Percentiles rank a stretch among this genome's conserved stretches.
Evolutionary conservation across 805 yeast genomes (phyloP).

Genomic region (Isabelozyma gotoi): DNA sequence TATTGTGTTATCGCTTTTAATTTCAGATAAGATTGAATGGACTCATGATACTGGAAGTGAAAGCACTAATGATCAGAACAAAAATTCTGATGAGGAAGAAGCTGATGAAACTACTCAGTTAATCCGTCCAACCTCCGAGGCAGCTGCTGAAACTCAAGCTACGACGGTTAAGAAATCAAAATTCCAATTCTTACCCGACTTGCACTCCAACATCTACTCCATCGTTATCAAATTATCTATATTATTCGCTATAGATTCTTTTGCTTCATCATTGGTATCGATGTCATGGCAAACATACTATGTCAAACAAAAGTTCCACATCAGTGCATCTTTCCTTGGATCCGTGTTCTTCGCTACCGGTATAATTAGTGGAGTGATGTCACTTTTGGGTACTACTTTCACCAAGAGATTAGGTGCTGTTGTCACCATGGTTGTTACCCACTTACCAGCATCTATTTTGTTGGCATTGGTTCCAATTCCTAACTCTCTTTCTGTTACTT

Average conservation of each 20-base stretch:
- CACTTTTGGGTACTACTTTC: slow-evolving; percentile 42
- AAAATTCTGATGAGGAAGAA: not conserved
- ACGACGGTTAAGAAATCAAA: slow-evolving; percentile 3
- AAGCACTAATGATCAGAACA: not conserved
- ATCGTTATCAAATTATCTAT: slow-evolving; percentile 32
- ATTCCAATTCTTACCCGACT: slow-evolving; percentile 17
- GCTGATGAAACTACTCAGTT: slow-evolving; percentile 15
- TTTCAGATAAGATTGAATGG: slow-evolving; percentile 19
- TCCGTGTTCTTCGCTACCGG: slow-evolving; percentile 39
- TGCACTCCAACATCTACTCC: slow-evolving; percentile 14
- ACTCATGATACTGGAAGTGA: not conserved
- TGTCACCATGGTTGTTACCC: slow-evolving; percentile 45
- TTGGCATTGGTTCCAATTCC: slow-evolving; percentile 41
- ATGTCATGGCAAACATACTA: slow-evolving; percentile 48
- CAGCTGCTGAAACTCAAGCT: slow-evolving; percentile 1
- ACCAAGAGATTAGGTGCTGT: slow-evolving; percentile 46
- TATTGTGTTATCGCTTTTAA: slow-evolving; percentile 13
- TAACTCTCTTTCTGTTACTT: slow-evolving; percentile 24
- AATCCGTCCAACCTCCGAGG: slow-evolving; percentile 4
- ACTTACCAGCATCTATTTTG: slow-evolving; percentile 42
- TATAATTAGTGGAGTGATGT: slow-evolving; percentile 36
- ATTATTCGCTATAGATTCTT: slow-evolving; percentile 42
- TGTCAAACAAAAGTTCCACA: slow-evolving; percentile 34
- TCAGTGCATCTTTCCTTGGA: slow-evolving; percentile 37
- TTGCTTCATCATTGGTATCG: slow-evolving; percentile 45